These are phyloP conservation scores for Neofusicoccum laricinum DNA, from an alignment of 2,329 filamentous ascomycete genomes.

Conservation along the genomic window DNA sequence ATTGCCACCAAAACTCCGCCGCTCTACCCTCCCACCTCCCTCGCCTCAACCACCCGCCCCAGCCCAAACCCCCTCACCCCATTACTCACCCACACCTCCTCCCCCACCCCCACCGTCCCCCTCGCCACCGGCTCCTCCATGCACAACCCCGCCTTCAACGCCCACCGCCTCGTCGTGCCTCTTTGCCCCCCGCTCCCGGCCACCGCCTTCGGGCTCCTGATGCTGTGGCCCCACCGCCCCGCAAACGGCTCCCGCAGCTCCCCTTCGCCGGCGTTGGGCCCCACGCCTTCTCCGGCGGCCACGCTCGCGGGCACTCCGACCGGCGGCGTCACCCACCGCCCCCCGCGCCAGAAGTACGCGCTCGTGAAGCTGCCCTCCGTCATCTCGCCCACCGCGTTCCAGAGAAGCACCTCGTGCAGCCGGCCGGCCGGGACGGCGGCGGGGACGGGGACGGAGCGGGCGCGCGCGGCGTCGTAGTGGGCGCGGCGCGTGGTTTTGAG, in stretches of 20 bases:
- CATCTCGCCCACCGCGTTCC: constrained; percentile 62
- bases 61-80: constrained; percentile 72
- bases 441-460: constrained; percentile 56
- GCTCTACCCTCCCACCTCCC: neutral
- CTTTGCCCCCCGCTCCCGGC: constrained; percentile 76
- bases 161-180: constrained; percentile 80
- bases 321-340: constrained; percentile 76
- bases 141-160: constrained; percentile 67
- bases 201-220: constrained; percentile 40
- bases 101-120: constrained; percentile 63
- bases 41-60: constrained; percentile 31
- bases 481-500: constrained; percentile 79
- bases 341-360: constrained; percentile 72
- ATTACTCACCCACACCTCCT: constrained; percentile 86
- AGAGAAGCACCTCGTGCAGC: constrained; percentile 67
- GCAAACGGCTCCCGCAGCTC: constrained; percentile 34
- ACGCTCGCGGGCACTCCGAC: constrained; percentile 24
- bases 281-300: neutral
- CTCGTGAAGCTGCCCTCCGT: constrained; percentile 87
- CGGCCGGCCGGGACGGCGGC: constrained; percentile 29
- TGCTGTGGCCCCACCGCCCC: constrained; percentile 37
- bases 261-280: constrained; percentile 28
- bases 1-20: no score
- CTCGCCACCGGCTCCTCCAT: constrained; percentile 62
- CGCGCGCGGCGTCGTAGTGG: constrained; percentile 69